These are phyloP conservation scores for Flaveria sonorensis DNA, from an alignment of 129 eudicot genomes.

Conservation along the genomic window DNA sequence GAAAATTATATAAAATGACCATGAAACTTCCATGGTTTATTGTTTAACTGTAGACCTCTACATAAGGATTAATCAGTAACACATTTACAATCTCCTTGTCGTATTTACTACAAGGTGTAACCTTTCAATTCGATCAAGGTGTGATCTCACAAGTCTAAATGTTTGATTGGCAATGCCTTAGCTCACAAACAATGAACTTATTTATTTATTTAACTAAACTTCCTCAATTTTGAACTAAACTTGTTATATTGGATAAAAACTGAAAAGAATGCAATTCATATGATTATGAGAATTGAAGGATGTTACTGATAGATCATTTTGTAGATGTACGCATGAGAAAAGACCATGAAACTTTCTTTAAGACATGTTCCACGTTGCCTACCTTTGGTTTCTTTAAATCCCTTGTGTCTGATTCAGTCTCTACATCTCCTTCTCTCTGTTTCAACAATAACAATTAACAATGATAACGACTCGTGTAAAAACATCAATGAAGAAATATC, in stretches of 20 bases:
- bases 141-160: background rate
- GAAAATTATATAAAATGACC: background rate
- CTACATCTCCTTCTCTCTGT: conserved; percentile 38
- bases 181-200: background rate
- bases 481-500: background rate
- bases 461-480: background rate
- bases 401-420: conserved; percentile 17
- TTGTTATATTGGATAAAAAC: background rate
- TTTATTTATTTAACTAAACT: background rate
- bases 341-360: background rate
- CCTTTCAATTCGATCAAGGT: background rate
- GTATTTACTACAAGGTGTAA: background rate
- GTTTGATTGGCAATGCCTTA: conserved; percentile 1
- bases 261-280: background rate
- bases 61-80: background rate
- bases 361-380: conserved; percentile 4
- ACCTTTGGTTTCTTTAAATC: conserved; percentile 40
- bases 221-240: background rate
- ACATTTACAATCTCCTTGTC: conserved; percentile 15
- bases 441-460: background rate
- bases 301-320: background rate
- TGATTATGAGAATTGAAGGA: background rate
- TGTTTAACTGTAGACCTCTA: background rate
- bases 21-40: conserved; percentile 1
- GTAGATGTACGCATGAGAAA: background rate